Percentiles rank a stretch among this genome's conserved stretches.
Evolutionary conservation across 1,139 yeast genomes (phyloP).

Genomic region (Geotrichum aggregatum): DNA sequence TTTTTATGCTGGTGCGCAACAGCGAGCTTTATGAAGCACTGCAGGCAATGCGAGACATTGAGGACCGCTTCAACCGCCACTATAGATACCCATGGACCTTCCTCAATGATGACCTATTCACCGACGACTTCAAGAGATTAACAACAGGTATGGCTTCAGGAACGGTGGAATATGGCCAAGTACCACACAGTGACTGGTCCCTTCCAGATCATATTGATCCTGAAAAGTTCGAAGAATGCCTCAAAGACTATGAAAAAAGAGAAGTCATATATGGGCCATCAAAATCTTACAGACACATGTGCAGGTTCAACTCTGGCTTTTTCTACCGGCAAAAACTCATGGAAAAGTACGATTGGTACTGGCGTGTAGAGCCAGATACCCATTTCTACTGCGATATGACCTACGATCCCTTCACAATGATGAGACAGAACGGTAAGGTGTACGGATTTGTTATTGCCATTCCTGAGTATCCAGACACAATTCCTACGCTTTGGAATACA

Average conservation of each 20-base stretch:
- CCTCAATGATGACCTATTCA: conserved; percentile 65
- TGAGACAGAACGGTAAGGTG: conserved; percentile 66
- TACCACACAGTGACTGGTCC: conserved; percentile 69
- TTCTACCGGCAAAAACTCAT: conserved; percentile 73
- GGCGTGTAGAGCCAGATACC: conserved; percentile 91
- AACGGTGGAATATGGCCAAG: conserved; percentile 63
- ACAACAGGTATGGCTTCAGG: conserved; percentile 87
- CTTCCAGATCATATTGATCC: conserved; percentile 50
- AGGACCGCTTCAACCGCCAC: conserved; percentile 59
- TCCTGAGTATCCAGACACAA: conserved; percentile 74
- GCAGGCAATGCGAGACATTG: conserved; percentile 63
- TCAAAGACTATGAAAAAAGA: conserved; percentile 54
- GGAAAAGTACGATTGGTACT: conserved; percentile 70
- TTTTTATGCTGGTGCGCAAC: conserved; percentile 70
- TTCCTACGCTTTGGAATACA: conserved; percentile 77
- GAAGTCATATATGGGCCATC: conserved; percentile 73
- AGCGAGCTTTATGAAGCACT: conserved; percentile 61
- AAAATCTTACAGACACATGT: conserved; percentile 76
- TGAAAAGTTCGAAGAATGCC: conserved; percentile 44
- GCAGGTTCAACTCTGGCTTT: conserved; percentile 76
- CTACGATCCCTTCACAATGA: conserved; percentile 75
- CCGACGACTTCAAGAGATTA: conserved; percentile 49
- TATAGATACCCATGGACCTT: conserved; percentile 79
- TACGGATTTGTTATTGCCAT: conserved; percentile 84
- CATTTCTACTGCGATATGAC: conserved; percentile 70